Evolutionary conservation across 441 rosid genomes (phyloP).

Genomic region (Iberis amara): DNA sequence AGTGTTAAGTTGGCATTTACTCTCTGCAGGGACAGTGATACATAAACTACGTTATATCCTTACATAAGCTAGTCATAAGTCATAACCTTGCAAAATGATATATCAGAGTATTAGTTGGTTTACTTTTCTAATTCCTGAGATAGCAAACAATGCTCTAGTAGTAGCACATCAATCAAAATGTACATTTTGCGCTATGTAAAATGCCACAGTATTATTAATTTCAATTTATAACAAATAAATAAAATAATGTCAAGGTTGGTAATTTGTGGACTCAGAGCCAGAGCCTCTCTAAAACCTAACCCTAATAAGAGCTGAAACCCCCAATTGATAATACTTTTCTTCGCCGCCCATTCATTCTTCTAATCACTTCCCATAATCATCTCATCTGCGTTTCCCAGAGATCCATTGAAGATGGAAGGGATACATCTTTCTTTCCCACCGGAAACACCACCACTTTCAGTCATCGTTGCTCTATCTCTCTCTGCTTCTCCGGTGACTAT

Average conservation of each 20-base stretch:
- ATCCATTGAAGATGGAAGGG: constrained; percentile 32
- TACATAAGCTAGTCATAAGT: too few relatives aligned
- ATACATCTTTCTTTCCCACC: constrained; percentile 38
- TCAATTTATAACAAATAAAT: too few relatives aligned
- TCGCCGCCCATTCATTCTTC: constrained; percentile 7
- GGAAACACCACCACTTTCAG: constrained; percentile 47
- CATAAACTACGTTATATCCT: too few relatives aligned
- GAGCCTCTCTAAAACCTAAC: constrained; percentile 10
- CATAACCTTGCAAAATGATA: too few relatives aligned
- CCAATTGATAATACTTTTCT: background rate
- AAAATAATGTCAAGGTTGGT: background rate
- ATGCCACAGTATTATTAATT: too few relatives aligned
- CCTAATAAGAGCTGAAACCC: background rate
- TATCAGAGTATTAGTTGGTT: too few relatives aligned
- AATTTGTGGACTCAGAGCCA: constrained; percentile 23
- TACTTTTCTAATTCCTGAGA: too few relatives aligned
- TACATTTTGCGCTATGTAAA: too few relatives aligned
- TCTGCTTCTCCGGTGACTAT: constrained; percentile 32
- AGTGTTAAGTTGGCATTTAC: too few relatives aligned
- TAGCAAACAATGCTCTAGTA: too few relatives aligned
- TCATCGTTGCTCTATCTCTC: constrained; percentile 50
- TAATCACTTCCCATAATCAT: background rate
- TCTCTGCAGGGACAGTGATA: too few relatives aligned
- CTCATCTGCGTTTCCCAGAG: constrained; percentile 1
- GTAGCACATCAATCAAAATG: too few relatives aligned